Conservation (phyloP, 208 protist genomes). For the Herpetomonas tarakana region DNA sequence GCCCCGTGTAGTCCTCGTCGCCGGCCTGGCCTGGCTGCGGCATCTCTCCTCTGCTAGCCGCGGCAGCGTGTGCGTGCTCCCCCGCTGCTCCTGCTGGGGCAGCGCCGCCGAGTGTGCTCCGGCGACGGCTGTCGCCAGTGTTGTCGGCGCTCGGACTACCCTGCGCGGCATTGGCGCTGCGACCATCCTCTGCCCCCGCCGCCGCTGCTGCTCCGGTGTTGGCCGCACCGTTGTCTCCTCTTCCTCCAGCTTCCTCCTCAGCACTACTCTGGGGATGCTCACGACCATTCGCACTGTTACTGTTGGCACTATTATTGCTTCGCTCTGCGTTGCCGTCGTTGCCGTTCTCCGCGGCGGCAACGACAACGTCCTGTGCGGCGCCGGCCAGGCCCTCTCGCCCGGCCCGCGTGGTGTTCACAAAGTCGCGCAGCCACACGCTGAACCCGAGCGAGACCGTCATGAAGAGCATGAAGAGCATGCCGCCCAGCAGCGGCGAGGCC, state of each 20-base stretch:
- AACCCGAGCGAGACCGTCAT: slow-evolving; percentile 13
- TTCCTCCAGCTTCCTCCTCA: background rate
- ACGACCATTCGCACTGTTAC: background rate
- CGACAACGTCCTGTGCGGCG: slow-evolving; percentile 7
- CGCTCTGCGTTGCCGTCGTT: background rate
- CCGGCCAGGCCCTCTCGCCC: background rate
- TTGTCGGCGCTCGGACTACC: background rate
- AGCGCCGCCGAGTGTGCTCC: too few relatives aligned
- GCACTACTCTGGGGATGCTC: background rate
- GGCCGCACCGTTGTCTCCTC: background rate
- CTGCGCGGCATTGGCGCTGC: background rate
- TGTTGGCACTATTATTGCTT: background rate
- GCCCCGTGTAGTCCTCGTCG: slow-evolving; percentile 29
- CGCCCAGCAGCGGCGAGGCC: slow-evolving; percentile 57
- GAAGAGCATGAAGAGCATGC: slow-evolving; percentile 32
- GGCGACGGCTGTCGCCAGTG: too few relatives aligned
- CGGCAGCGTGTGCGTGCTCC: background rate
- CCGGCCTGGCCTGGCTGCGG: background rate
- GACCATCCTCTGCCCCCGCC: background rate
- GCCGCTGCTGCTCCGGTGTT: background rate
- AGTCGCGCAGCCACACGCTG: slow-evolving; percentile 7
- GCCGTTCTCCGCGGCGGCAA: slow-evolving; percentile 9
- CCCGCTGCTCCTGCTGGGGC: background rate
- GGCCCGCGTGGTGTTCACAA: background rate
- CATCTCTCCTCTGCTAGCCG: background rate